phyloP scores from a whole-genome alignment of 768 basidiomycete species.

The Russula compacta region DNA sequence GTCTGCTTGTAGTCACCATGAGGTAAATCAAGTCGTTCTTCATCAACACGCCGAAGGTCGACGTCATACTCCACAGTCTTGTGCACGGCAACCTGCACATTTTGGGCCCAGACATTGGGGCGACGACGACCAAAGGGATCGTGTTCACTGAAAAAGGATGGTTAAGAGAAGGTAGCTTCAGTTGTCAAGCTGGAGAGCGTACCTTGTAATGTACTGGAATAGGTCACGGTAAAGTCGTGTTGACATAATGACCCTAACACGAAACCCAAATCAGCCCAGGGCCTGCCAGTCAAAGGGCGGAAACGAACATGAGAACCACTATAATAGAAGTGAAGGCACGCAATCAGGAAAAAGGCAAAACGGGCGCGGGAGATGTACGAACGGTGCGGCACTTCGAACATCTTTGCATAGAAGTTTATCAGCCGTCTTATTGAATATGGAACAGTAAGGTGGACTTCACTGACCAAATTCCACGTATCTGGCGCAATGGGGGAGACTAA shows the following conservation, averaged over 20 bases:
- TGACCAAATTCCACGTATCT: slow-evolving; percentile 19
- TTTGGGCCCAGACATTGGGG: slow-evolving; percentile 5
- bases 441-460: background rate
- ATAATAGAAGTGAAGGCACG: background rate
- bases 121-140: slow-evolving; percentile 15
- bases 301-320: slow-evolving; percentile 19
- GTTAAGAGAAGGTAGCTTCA: slow-evolving; percentile 7
- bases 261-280: background rate
- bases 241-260: slow-evolving; percentile 14
- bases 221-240: slow-evolving; percentile 17
- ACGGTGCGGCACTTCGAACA: slow-evolving; percentile 20
- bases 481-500: background rate
- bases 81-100: slow-evolving; percentile 15
- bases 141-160: slow-evolving; percentile 14
- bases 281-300: background rate
- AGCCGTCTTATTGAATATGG: background rate
- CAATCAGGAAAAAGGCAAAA: background rate
- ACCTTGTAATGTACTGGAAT: slow-evolving; percentile 19
- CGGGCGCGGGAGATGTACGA: slow-evolving; percentile 1
- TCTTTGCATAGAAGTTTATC: slow-evolving; percentile 1
- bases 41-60: slow-evolving; percentile 5
- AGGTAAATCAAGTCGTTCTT: background rate
- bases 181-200: slow-evolving; percentile 1
- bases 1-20: background rate
- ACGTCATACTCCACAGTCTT: slow-evolving; percentile 13